phyloP scores from a whole-genome alignment of 2,329 filamentous ascomycete species.

The Colletotrichum neosansevieriae region DNA sequence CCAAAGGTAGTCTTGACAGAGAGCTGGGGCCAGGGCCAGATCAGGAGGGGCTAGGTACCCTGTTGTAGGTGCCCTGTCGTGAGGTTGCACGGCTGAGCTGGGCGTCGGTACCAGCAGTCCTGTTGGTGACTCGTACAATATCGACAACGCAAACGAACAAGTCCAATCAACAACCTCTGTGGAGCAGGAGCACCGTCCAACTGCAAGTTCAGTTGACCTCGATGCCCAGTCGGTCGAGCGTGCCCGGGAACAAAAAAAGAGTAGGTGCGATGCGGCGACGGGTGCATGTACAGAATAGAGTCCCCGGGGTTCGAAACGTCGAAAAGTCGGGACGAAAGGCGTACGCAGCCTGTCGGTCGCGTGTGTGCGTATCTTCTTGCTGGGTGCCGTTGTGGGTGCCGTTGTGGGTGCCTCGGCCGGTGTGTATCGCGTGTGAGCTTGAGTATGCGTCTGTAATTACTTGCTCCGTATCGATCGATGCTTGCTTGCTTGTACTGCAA shows the following conservation, averaged over 20 bases:
- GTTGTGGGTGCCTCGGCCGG: conserved; percentile 35
- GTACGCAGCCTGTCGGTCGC: conserved; percentile 32
- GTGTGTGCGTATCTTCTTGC: conserved; percentile 21
- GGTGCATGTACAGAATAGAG: conserved; percentile 19
- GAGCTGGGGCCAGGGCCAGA: background rate
- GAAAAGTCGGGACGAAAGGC: conserved; percentile 34
- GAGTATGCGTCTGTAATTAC: conserved; percentile 19
- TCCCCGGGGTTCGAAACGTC: conserved; percentile 34
- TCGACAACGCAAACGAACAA: conserved; percentile 24
- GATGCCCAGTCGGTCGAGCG: conserved; percentile 8
- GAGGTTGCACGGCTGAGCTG: conserved; percentile 7
- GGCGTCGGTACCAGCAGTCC: background rate
- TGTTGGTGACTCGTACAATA: background rate
- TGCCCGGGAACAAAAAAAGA: conserved; percentile 5
- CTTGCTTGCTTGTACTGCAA: conserved; percentile 1
- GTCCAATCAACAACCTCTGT: conserved; percentile 3
- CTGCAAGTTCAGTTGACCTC: conserved; percentile 6
- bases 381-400: conserved; percentile 2
- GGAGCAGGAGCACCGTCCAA: conserved; percentile 8
- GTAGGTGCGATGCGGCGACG: conserved; percentile 18
- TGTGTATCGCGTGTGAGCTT: background rate
- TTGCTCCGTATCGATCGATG: conserved; percentile 1
- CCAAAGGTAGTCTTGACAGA: background rate
- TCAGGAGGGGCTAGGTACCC: background rate
- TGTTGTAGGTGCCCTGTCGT: too few relatives aligned